Evolutionary conservation across 768 basidiomycete species (phyloP), one percentile per base, ranked within the genome.

Genomic region (Trametes meyenii): DNA sequence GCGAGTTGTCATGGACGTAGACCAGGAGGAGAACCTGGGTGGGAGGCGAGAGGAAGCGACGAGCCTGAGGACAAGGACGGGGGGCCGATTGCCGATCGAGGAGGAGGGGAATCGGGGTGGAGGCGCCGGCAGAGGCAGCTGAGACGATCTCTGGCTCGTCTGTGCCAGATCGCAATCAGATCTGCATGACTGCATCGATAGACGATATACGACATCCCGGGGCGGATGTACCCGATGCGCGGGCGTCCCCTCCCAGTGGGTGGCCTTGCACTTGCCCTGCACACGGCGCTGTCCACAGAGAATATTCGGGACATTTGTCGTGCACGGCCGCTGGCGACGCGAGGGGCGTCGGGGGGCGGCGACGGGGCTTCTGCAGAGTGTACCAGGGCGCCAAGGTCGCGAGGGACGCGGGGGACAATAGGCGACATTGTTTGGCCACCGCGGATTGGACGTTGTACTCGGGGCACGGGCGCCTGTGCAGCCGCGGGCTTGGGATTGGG

Each of bases 131-230:
- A 33, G 29, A 3, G 29, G 29, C 29, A 33, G 29, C 29, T 33
- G 29, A 8, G 58, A 38, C 48, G 62, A 63, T 63, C 62, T 53
- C 44, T 50, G 48, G 53, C 46, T 61, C 40, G 21, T 50, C 17
- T 3, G 19, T 23, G 21, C 45, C 42, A 44, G 58, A 64, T 64
- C 62, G 62, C 58, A 64, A 64, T 64, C 62, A 60, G 62, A 64
- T 64, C 62, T 64, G 62, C 48, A 46, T 55, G 53, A 59, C 58
- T 50, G 54, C 54, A 60, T 64, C 58, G 62, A 64, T 64, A 51
- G 43, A 48, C 46, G 14, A 64, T 64, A 51, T 49, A 48, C 46
- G 14, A 13, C n/a, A 13, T 50, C 42, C 49, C 48, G 58, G 42
- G 19, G 46, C 43, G 58, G 53, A 45, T 16, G 48, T 40, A 49